Evolutionary conservation across 2,329 filamentous ascomycete species (phyloP).

Genomic region (Rhexocercosporidium sp.): DNA sequence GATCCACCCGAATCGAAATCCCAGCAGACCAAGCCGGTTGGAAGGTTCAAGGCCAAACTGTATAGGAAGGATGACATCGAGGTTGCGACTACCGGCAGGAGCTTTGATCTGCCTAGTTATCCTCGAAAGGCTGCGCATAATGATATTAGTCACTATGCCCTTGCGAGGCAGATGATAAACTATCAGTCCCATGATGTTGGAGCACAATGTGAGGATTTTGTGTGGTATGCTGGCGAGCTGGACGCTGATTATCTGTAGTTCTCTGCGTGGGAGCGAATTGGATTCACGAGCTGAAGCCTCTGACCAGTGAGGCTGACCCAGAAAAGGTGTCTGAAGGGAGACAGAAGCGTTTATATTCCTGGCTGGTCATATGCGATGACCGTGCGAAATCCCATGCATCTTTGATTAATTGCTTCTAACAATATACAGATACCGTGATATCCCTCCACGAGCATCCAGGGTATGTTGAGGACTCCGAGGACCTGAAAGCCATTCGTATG

Average conservation of each 20-base stretch:
- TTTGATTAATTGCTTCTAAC: slow-evolving; percentile 12
- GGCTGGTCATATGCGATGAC: slow-evolving; percentile 72
- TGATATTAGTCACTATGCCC: slow-evolving; percentile 47
- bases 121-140: neutral
- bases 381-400: slow-evolving; percentile 45
- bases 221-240: neutral
- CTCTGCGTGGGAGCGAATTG: slow-evolving; percentile 76
- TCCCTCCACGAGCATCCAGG: slow-evolving; percentile 67
- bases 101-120: slow-evolving; percentile 9
- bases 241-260: slow-evolving; percentile 48
- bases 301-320: slow-evolving; percentile 39
- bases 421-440: slow-evolving; percentile 63
- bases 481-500: slow-evolving; percentile 49
- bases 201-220: slow-evolving; percentile 56
- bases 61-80: slow-evolving; percentile 36
- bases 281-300: slow-evolving; percentile 50
- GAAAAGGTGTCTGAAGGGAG: slow-evolving; percentile 42
- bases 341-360: slow-evolving; percentile 67
- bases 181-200: slow-evolving; percentile 77
- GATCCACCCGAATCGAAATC: slow-evolving; percentile 48
- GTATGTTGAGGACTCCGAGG: slow-evolving; percentile 37
- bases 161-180: slow-evolving; percentile 75
- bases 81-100: slow-evolving; percentile 25
- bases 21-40: slow-evolving; percentile 20
- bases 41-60: slow-evolving; percentile 18